Base-by-base conservation (phyloP, 441 rosid genomes). In the Pelargonium cotyledonis region DNA sequence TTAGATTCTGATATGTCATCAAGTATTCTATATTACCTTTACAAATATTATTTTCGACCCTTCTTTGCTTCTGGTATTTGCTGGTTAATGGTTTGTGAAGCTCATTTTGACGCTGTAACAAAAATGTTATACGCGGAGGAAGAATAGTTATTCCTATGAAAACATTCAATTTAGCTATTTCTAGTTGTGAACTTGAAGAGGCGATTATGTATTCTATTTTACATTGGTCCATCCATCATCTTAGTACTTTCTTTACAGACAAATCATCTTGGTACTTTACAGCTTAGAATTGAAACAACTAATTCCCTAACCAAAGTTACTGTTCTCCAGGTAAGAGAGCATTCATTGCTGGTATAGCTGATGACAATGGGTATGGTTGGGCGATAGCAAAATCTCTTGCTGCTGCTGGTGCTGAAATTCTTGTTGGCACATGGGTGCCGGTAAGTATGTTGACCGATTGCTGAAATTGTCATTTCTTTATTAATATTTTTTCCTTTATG, bases 341-440 rank as follows among this genome's bases (percentile, higher is more conserved):
- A 26, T 94, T 94, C 73, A 85, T 94, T 78, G 99, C 99, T 72
- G 99, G 97, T 75, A 80, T 95, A 65, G 99, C 99, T 60, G 99
- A 95, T 84, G 97, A 91, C 70, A 87, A 95, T 72, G 99, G 99
- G 60, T 95, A 91, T 64, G 99, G 99, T 70, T 95, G 99, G 99
- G 99, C 99, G 16, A 90, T 95, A 53, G 97, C 99, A 8, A 91
- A 95, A 76, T 86, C 99, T 76, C 99, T 95, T 77, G 99, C 97
- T 51, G 92, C 97, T 78, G 92, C 99, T 57, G 99, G 99, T 58
- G 97, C 98, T 68, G 97, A 94, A 81, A 94, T 91, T 65, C 75
- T 95, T 65, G 85, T 95, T 57, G 99, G 98, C 46, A 95, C 99
- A 58, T 95, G 99, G 98, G 98, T 95, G 67, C 99, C 99, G 72